Conservation (phyloP, 768 basidiomycete species). For the Grammothele lineata region DNA sequence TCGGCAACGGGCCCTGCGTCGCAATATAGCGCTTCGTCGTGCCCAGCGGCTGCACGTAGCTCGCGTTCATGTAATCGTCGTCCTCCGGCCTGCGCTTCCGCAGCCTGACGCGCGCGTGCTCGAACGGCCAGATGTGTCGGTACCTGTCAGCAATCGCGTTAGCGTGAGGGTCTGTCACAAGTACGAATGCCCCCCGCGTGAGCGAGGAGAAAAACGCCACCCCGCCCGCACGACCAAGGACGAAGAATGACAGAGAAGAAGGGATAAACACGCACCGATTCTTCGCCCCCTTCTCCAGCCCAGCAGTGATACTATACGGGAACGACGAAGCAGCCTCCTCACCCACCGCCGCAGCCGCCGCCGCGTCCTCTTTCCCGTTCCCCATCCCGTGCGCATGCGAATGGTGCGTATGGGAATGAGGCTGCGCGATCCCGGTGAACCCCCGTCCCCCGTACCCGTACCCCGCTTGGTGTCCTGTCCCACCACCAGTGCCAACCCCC, state of each 20-base stretch:
- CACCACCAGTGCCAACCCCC: neutral
- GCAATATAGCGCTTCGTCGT: slow-evolving; percentile 87
- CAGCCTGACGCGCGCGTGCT: slow-evolving; percentile 86
- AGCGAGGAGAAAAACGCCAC: neutral
- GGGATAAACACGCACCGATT: slow-evolving; percentile 57
- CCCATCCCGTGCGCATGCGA: neutral
- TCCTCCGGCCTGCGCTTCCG: slow-evolving; percentile 31
- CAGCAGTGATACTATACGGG: slow-evolving; percentile 93
- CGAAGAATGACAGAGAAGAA: neutral
- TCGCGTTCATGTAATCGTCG: slow-evolving; percentile 95
- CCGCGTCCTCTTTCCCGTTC: neutral
- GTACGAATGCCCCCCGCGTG: too few relatives aligned
- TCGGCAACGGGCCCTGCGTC: slow-evolving; percentile 89
- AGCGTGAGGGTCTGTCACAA: too few relatives aligned
- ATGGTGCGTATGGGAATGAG: too few relatives aligned
- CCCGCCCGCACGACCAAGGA: too few relatives aligned
- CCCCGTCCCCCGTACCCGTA: slow-evolving; percentile 4
- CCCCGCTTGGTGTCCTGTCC: neutral
- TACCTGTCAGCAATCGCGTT: slow-evolving; percentile 48
- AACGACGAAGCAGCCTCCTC: slow-evolving; percentile 33
- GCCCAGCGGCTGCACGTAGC: slow-evolving; percentile 82
- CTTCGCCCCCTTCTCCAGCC: slow-evolving; percentile 90
- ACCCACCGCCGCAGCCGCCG: neutral
- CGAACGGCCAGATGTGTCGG: slow-evolving; percentile 96
- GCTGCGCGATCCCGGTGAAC: neutral